Conservation (phyloP, 768 basidiomycete genomes). For the Mycena crocata region DNA sequence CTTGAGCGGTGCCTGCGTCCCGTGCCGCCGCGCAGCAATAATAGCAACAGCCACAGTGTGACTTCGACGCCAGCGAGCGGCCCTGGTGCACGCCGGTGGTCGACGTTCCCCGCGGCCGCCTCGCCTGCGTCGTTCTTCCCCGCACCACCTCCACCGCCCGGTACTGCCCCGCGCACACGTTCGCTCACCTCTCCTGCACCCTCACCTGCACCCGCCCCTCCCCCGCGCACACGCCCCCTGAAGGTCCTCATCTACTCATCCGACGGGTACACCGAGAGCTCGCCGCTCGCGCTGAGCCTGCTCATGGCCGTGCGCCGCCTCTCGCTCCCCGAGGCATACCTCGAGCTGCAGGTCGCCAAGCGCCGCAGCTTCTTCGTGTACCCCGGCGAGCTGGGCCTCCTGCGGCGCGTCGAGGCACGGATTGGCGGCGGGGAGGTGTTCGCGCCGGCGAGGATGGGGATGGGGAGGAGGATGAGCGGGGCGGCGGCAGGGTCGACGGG, state of each 20-base stretch:
- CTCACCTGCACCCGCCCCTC: slow-evolving; percentile 48
- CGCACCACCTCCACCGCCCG: slow-evolving; percentile 18
- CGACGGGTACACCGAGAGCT: slow-evolving; percentile 95
- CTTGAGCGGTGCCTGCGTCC: slow-evolving; percentile 75
- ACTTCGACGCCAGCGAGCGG: neutral
- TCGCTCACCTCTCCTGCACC: slow-evolving; percentile 38
- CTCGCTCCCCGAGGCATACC: slow-evolving; percentile 88
- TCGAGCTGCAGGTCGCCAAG: slow-evolving; percentile 87
- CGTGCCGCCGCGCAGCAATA: slow-evolving; percentile 35
- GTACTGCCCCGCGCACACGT: slow-evolving; percentile 26
- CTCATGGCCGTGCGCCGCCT: slow-evolving; percentile 82
- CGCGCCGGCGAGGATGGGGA: slow-evolving; percentile 42
- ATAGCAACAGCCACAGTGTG: neutral
- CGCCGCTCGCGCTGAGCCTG: slow-evolving; percentile 86
- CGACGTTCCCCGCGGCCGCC: slow-evolving; percentile 38
- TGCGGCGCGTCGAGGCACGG: slow-evolving; percentile 75
- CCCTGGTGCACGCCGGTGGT: slow-evolving; percentile 24
- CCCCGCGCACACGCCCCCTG: slow-evolving; percentile 66
- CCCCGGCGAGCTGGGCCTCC: slow-evolving; percentile 77
- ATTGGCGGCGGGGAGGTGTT: slow-evolving; percentile 52
- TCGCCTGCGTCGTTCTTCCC: slow-evolving; percentile 31
- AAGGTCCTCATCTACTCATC: slow-evolving; percentile 86
- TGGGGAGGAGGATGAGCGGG: slow-evolving; percentile 46
- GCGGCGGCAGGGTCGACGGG: slow-evolving; percentile 45
- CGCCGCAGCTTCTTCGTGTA: slow-evolving; percentile 94